Base-by-base conservation (phyloP, 2,329 filamentous ascomycete species). In the Fusarium sp. region DNA sequence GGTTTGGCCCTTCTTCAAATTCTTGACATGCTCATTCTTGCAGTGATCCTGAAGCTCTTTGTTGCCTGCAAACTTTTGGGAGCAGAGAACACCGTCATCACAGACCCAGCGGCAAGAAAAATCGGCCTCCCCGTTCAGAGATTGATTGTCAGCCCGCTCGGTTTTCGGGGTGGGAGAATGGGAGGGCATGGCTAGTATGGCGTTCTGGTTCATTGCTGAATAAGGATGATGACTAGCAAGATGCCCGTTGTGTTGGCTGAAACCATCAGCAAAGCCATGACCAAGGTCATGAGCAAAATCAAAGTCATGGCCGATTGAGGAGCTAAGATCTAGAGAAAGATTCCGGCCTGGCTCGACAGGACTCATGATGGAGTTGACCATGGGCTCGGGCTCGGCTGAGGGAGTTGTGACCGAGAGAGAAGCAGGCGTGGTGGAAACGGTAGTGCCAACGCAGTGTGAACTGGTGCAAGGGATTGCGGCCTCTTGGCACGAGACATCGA, bases 31-130 rank as follows among this genome's bases (percentile, higher is more conserved):
- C 2, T 72, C 71, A 10, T 77, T 69, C 19, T 82, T 81, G 56
- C 84, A 79, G 68, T 88, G 86, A 17, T 77, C 73, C 64, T 88
- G 85, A 31, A 88, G 76, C 5, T 79, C 77, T 42, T 82, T 78
- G 14, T 82, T 76, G 23, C 77, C 73, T 2, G 71, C 67, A 58
- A 82, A 84, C 1, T 67, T 66, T 41, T 70, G 59, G 9, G 67
- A 70, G 48, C 78, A 80, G 9, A 73, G 49, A 9, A 60, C 45
- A 3, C 68, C 72, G 6, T 58, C 47, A 4, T 66, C 49, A 23
- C 49, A 47, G 14, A 68, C 53, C 77, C 77, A 79, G 19, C 67
- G 70, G 54, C 77, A 79, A 9, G 55, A 54, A 39, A 70, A 72
- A 43, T 74, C 68, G 19, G 71, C 63, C 2, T 70, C 61, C 4